A percentile compares a stretch with the other conserved stretches of the same genome.
Evolutionary conservation across 805 yeast species (phyloP).

Genomic region (Cyberlindnera sargentensis): DNA sequence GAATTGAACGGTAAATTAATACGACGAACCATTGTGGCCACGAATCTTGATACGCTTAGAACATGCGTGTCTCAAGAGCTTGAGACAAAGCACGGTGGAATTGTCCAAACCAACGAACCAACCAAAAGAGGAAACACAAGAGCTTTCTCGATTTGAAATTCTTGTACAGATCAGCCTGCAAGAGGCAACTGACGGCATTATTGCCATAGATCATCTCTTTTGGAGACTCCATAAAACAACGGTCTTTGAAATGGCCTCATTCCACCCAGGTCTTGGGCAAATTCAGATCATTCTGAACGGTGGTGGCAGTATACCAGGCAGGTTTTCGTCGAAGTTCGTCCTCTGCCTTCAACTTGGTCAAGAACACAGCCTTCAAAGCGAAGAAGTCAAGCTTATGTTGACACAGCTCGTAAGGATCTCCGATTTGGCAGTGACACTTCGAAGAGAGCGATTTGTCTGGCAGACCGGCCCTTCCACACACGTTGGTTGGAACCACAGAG

Average conservation of each 20-base stretch:
- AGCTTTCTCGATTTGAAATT: slow-evolving; percentile 85
- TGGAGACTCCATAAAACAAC: slow-evolving; percentile 77
- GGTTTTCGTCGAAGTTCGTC: no score
- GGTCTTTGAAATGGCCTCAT: slow-evolving; percentile 96
- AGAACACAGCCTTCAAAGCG: slow-evolving; percentile 95
- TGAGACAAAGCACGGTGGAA: slow-evolving; percentile 64
- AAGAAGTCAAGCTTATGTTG: slow-evolving; percentile 98
- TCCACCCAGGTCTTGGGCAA: slow-evolving; percentile 99
- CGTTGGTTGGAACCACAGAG: no score
- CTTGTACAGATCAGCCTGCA: slow-evolving; percentile 95
- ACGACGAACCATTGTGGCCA: slow-evolving; percentile 89
- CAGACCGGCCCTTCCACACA: no score
- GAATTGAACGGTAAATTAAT: slow-evolving; percentile 91
- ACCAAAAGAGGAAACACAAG: slow-evolving; percentile 87
- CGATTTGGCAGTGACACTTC: no score
- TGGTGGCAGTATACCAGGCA: no score
- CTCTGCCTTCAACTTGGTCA: slow-evolving; percentile 80
- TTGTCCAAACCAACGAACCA: slow-evolving; percentile 90
- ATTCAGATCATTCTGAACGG: slow-evolving; percentile 91
- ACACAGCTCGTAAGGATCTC: no score
- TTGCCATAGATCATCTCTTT: slow-evolving; percentile 78
- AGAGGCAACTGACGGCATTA: slow-evolving; percentile 90
- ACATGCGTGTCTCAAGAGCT: slow-evolving; percentile 66
- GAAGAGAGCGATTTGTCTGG: no score
- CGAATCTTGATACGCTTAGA: slow-evolving; percentile 83